Conservation (phyloP, 345 rosid species). For the Luvunga scandens region DNA sequence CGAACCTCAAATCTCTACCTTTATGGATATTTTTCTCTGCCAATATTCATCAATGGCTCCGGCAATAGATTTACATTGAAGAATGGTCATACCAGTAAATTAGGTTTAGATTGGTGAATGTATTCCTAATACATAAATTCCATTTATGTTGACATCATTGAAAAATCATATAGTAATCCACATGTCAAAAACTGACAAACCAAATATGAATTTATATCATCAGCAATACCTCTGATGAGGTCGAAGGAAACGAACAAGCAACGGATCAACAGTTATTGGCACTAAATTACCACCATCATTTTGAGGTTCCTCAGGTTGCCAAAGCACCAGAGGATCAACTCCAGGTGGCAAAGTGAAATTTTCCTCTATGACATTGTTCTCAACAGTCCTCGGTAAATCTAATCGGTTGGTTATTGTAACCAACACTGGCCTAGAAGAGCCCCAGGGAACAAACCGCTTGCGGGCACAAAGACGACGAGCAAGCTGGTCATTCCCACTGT, state of each 20-base stretch:
- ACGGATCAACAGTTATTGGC: conserved; percentile 70
- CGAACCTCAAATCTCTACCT: not conserved
- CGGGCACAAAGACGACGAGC: conserved; percentile 86
- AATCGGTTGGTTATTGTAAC: conserved; percentile 41
- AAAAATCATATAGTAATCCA: not conserved
- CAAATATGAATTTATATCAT: conserved; percentile 9
- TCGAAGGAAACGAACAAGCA: conserved; percentile 91
- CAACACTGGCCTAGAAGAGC: conserved; percentile 63
- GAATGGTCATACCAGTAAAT: not conserved
- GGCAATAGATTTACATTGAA: not conserved
- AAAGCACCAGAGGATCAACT: conserved; percentile 73
- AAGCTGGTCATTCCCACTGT: conserved; percentile 50
- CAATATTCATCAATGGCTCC: not conserved
- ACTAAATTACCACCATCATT: conserved; percentile 31
- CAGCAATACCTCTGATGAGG: conserved; percentile 90
- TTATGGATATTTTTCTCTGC: not conserved
- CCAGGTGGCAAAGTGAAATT: conserved; percentile 71
- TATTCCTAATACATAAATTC: not conserved
- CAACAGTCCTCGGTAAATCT: conserved; percentile 20
- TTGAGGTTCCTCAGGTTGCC: conserved; percentile 71
- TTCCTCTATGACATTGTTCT: conserved; percentile 50
- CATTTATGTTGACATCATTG: not conserved
- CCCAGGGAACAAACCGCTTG: conserved; percentile 95
- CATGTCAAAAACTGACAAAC: not conserved
- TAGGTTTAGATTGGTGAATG: not conserved